Base-by-base conservation (phyloP, 306 rosid species). In the Cucumis cinereus region DNA sequence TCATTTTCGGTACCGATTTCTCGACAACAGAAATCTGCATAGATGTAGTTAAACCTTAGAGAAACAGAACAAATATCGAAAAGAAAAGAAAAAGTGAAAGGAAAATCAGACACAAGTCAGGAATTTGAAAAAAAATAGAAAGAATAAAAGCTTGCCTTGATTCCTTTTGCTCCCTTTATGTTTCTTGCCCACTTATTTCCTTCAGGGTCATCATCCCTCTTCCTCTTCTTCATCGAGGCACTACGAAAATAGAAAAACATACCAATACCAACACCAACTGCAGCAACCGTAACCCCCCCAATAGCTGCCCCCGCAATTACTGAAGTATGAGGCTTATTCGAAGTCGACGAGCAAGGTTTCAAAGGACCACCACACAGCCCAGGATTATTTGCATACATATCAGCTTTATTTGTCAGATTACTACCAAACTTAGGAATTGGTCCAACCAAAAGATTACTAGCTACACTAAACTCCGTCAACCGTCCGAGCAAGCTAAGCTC, bases 171-270 rank as follows among this genome's bases (percentile, higher is more conserved):
- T 83, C 93, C 92, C 86, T 87, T 92, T 13, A 92, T 56, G 82
- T 75, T 88, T 85, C 86, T 89, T n/a, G 96, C 96, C 98, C 98
- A 92, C 81, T 92, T 92, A 87, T 92, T 92, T 56, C 96, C 98
- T 85, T 92, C 91, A 8, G 98, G 96, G 38, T 92, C 98, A 70
- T 92, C 93, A 23, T 90, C 96, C 78, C 89, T 91, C 70, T 89
- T 93, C 84, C 88, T 88, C 85, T 84, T 90, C 78, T 71, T 89
- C 84, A 80, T 80, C 30, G 88, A 41, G 61, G 80, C 87, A 7
- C 86, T 84, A 36, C 94, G 92, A 78, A 86, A 70, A 80, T 83
- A 86, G 92, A 90, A 90, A 77, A 88, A 78, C 86, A 90, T 77
- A 10, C 19, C 82, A 67, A 92, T 6, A 26, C 83, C 88, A 41